phyloP scores from a whole-genome alignment of 257 asterid species.

The Voacanga thouarsii region DNA sequence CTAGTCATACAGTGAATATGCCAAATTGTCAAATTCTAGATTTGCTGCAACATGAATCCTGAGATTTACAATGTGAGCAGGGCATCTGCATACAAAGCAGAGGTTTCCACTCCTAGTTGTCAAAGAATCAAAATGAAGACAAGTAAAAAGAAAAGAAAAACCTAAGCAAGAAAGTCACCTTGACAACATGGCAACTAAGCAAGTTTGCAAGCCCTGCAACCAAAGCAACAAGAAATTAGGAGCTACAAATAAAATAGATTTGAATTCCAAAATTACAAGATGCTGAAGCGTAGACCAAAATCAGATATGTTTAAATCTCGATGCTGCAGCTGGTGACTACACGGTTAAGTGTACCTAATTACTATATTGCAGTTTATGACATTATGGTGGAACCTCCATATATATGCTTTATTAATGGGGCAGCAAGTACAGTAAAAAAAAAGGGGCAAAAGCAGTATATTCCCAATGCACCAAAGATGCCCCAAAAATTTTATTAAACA shows the following conservation, averaged over 20 bases:
- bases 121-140: not conserved
- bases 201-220: constrained; percentile 81
- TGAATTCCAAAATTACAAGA: not conserved
- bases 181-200: constrained; percentile 70
- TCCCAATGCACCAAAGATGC: not conserved
- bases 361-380: not conserved
- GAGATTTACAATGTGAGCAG: not conserved
- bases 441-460: not conserved
- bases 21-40: not conserved
- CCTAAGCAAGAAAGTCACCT: constrained; percentile 37
- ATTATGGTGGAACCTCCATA: not conserved
- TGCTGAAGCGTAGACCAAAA: not conserved
- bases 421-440: not conserved
- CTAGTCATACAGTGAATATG: not conserved
- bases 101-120: not conserved
- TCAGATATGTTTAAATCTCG: not conserved
- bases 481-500: not conserved
- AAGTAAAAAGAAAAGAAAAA: not conserved
- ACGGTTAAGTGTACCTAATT: not conserved
- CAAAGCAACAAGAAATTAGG: constrained; percentile 7
- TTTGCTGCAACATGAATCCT: not conserved
- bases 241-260: not conserved
- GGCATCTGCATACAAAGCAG: not conserved
- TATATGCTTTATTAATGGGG: not conserved
- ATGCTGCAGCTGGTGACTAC: not conserved